These are phyloP conservation scores for Paramecium biaurelia DNA, from an alignment of 73 alveolate species.

Conservation along the genomic window DNA sequence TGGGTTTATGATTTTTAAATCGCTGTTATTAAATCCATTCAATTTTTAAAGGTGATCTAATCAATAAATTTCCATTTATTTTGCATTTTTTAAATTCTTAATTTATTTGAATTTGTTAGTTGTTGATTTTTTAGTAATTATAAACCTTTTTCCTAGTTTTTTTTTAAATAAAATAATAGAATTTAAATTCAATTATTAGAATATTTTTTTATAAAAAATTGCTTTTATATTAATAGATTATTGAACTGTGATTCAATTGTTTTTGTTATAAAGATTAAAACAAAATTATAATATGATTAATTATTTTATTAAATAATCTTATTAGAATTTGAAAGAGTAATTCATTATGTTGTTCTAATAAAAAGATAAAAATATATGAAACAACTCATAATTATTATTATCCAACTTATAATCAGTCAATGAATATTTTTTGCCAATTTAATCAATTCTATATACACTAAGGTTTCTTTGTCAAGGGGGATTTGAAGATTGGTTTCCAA, in stretches of 20 bases:
- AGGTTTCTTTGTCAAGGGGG: constrained; percentile 16
- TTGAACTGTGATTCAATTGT: neutral
- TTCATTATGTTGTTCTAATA: neutral
- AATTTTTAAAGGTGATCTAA: no score
- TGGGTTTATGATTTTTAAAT: no score
- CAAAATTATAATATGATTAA: no score
- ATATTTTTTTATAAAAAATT: no score
- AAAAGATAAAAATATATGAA: neutral
- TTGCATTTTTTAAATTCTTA: no score
- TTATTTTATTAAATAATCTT: no score
- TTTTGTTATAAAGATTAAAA: no score
- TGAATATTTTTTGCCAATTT: neutral
- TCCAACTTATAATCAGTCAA: neutral
- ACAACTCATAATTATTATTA: neutral
- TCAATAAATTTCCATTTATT: no score
- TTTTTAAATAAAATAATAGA: neutral
- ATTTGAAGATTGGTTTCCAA: neutral
- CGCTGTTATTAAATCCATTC: no score
- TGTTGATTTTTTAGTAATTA: neutral
- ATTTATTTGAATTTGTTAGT: no score
- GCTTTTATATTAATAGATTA: neutral
- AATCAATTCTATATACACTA: constrained; percentile 33
- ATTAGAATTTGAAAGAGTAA: no score
- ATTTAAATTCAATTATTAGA: no score
- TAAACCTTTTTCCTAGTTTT: neutral